phyloP scores from a whole-genome alignment of 352 stramenopile species.

The Phytopythium helicoides region DNA sequence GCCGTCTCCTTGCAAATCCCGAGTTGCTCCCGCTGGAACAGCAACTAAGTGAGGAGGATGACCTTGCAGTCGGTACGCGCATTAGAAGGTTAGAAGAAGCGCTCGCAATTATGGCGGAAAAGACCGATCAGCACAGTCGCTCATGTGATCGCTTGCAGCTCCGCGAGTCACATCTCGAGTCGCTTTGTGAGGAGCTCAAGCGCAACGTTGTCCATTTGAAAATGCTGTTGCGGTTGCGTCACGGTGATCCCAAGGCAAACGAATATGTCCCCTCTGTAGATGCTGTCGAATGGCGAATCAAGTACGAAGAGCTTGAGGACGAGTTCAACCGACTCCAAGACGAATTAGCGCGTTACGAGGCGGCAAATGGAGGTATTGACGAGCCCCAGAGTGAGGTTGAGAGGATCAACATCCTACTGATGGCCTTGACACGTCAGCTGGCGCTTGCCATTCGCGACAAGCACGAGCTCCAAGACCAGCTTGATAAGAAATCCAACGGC shows the following conservation, averaged over 20 bases:
- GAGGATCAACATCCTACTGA: constrained; percentile 67
- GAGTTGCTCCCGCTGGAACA: neutral
- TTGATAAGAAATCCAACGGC: constrained; percentile 16
- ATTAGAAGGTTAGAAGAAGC: constrained; percentile 66
- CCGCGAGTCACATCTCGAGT: constrained; percentile 48
- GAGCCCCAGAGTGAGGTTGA: constrained; percentile 32
- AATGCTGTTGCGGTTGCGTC: constrained; percentile 48
- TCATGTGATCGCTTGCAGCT: constrained; percentile 55
- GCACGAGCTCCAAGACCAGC: constrained; percentile 59
- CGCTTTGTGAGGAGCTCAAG: constrained; percentile 59
- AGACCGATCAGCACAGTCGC: constrained; percentile 50
- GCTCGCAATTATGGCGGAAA: constrained; percentile 56
- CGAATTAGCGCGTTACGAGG: constrained; percentile 23
- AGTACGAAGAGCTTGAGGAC: constrained; percentile 80
- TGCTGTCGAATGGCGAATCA: constrained; percentile 81
- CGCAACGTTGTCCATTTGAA: constrained; percentile 51
- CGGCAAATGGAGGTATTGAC: constrained; percentile 6
- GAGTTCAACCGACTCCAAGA: constrained; percentile 51
- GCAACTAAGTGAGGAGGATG: constrained; percentile 13
- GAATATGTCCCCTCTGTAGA: constrained; percentile 68
- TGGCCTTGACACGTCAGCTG: constrained; percentile 62
- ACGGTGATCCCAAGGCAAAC: constrained; percentile 12
- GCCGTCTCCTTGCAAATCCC: neutral
- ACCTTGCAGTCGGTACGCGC: constrained; percentile 35
- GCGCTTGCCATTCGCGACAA: constrained; percentile 71